phyloP scores from a whole-genome alignment of 805 yeast genomes.

The Maudiozyma barnettii region DNA sequence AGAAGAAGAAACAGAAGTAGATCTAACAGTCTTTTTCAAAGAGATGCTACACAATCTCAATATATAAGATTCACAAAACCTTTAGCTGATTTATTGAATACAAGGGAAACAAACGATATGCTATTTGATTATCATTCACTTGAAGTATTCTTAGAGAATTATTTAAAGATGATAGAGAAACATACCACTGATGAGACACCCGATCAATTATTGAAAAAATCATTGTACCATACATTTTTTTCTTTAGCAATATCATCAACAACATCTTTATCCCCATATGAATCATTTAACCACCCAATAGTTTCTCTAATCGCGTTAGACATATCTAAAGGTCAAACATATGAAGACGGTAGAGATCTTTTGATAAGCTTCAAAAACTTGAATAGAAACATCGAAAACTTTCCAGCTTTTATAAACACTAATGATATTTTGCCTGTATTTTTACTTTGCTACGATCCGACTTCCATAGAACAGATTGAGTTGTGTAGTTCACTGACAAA shows the following conservation, averaged over 20 bases:
- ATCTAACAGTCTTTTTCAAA: conserved; percentile 26
- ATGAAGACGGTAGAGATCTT: conserved; percentile 48
- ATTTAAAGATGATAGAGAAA: conserved; percentile 25
- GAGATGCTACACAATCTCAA: conserved; percentile 26
- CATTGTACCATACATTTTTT: conserved; percentile 49
- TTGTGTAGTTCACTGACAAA: conserved; percentile 32
- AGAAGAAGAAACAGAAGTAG: conserved; percentile 16
- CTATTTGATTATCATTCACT: conserved; percentile 30
- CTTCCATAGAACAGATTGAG: conserved; percentile 36
- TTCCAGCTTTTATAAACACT: conserved; percentile 45
- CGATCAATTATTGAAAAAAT: conserved; percentile 30
- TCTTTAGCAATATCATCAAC: conserved; percentile 48
- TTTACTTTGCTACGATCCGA: conserved; percentile 41
- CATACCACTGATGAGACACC: conserved; percentile 21
- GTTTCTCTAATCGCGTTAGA: conserved; percentile 63
- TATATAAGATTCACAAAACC: conserved; percentile 45
- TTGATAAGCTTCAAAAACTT: conserved; percentile 44
- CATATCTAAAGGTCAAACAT: conserved; percentile 18
- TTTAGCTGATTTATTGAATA: conserved; percentile 26
- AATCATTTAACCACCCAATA: conserved; percentile 80
- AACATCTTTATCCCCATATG: conserved; percentile 60
- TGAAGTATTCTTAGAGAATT: conserved; percentile 30
- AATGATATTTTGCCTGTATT: conserved; percentile 51
- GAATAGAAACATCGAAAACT: conserved; percentile 38
- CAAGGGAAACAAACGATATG: conserved; percentile 23